Evolutionary conservation across 2,329 filamentous ascomycete species (phyloP).

Genomic region (Scorias spongiosa): DNA sequence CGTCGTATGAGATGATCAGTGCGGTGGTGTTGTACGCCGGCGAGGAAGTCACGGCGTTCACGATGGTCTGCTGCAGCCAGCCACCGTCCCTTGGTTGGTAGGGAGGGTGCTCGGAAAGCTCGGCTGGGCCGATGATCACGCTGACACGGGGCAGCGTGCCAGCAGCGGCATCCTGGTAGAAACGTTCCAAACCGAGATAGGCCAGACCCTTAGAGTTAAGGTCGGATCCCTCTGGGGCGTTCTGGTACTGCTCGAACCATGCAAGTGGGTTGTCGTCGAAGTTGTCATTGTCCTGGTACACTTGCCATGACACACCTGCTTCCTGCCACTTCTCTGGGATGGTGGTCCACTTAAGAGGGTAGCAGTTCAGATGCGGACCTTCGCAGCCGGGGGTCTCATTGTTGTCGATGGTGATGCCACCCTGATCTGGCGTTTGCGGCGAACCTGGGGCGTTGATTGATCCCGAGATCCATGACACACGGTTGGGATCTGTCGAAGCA

Average conservation of each 20-base stretch:
- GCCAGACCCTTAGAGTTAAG: constrained; percentile 33
- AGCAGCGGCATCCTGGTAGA: constrained; percentile 35
- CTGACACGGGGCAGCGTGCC: constrained; percentile 38
- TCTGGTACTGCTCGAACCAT: constrained; percentile 39
- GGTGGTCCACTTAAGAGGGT: constrained; percentile 38
- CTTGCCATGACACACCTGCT: constrained; percentile 31
- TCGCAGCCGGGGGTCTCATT: constrained; percentile 36
- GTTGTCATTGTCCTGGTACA: constrained; percentile 36
- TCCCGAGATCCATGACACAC: constrained; percentile 36
- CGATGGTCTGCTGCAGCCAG: constrained; percentile 39
- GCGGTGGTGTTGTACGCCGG: constrained; percentile 35
- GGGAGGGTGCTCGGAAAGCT: constrained; percentile 40
- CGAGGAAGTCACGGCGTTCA: constrained; percentile 35
- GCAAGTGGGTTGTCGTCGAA: constrained; percentile 39
- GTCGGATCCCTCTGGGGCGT: constrained; percentile 25
- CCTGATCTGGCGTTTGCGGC: constrained; percentile 27
- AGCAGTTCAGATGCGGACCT: constrained; percentile 31
- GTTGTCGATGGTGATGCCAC: constrained; percentile 37
- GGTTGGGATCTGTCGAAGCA: constrained; percentile 38
- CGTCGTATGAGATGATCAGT: constrained; percentile 37
- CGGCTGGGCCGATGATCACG: constrained; percentile 35
- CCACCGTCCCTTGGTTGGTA: constrained; percentile 38
- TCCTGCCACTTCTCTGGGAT: constrained; percentile 36
- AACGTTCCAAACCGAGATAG: constrained; percentile 32
- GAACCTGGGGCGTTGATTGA: constrained; percentile 37